A percentile compares a stretch with the other conserved stretches of the same genome.
Evolutionary conservation across 495 filamentous ascomycete genomes (phyloP).

Genomic region (Rhizodiscina lignyota): DNA sequence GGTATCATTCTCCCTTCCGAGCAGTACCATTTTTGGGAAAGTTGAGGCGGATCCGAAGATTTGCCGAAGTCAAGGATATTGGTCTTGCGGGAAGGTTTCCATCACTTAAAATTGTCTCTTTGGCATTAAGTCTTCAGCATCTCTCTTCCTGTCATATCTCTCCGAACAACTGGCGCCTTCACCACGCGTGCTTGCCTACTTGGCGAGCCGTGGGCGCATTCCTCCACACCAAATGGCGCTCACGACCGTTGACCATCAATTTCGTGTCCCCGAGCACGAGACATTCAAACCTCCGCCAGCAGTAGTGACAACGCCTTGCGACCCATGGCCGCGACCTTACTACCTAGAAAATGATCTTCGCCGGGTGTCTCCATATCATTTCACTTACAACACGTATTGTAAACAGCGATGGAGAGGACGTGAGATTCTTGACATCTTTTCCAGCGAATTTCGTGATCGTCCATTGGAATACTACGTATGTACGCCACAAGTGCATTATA

Average conservation of each 20-base stretch:
- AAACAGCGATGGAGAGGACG: slow-evolving; percentile 79
- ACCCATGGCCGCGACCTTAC: slow-evolving; percentile 56
- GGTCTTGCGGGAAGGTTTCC: too few species aligned
- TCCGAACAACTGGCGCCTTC: slow-evolving; percentile 1
- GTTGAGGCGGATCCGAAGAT: too few species aligned
- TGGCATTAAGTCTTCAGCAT: too few species aligned
- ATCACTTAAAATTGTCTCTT: too few species aligned
- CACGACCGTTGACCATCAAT: slow-evolving; percentile 1
- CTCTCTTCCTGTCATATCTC: too few species aligned
- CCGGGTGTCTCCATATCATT: slow-evolving; percentile 76
- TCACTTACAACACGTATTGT: slow-evolving; percentile 85
- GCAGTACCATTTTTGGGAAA: too few species aligned
- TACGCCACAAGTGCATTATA: too few species aligned
- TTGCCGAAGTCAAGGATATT: too few species aligned
- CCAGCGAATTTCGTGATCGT: slow-evolving; percentile 73
- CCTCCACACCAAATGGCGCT: slow-evolving; percentile 1
- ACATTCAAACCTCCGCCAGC: slow-evolving; percentile 25
- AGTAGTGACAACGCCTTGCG: slow-evolving; percentile 42
- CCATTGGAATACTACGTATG: slow-evolving; percentile 70
- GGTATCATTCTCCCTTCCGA: too few species aligned
- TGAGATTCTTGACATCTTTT: slow-evolving; percentile 61
- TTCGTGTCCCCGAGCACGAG: background rate
- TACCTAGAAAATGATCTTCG: slow-evolving; percentile 65
- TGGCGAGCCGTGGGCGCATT: background rate
- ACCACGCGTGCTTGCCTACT: slow-evolving; percentile 2